Evolutionary conservation across 331 rosid species (phyloP), one percentile per base, ranked within the genome.

Genomic region (Spiraea crenata): DNA sequence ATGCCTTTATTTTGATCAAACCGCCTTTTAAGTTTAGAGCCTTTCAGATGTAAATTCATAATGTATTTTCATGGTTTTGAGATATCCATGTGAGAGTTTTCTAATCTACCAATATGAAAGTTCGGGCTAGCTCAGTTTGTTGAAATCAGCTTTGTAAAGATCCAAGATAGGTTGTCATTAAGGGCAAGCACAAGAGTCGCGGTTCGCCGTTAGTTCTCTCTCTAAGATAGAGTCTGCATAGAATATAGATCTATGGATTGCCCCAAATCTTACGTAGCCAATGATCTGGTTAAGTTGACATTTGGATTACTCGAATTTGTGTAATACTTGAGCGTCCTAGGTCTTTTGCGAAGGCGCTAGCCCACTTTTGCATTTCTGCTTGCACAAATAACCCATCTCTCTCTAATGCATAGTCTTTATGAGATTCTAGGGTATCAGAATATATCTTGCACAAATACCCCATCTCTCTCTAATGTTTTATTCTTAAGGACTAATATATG

Each of bases 21-120:
- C 42, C 3, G 35, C 63, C 41, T 75, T 75, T 75, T 59, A 37
- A 37, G 5, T 59, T 56, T 25, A 25, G 4, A 59, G 15, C 3
- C 14, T 59, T 59, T 13, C 1, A 20, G 20, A 14, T 58, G 20
- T 58, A 58, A 0, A 7, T 7, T 35, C 44, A 34, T 13, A 58
- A 6, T 59, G 64, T 59, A 20, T 20, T 4, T 37, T n/a, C n/a
- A 37, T 25, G 31, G 31, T 25, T 25, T 0, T 25, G 31, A 25
- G 31, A 25, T 25, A 25, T 25, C 31, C 31, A 25, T 25, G 31
- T 25, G 2, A 25, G 31, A 25, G 31, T 25, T 25, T 25, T 25
- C 31, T 25, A 25, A 25, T 25, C 31, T 25, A 25, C 59, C 12
- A 34, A 57, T 57, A 31, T 57, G 9, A 40, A 37, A 37, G 20